phyloP scores from a whole-genome alignment of 2,329 filamentous ascomycete genomes.

The Paraphaeosphaeria sporulosa region DNA sequence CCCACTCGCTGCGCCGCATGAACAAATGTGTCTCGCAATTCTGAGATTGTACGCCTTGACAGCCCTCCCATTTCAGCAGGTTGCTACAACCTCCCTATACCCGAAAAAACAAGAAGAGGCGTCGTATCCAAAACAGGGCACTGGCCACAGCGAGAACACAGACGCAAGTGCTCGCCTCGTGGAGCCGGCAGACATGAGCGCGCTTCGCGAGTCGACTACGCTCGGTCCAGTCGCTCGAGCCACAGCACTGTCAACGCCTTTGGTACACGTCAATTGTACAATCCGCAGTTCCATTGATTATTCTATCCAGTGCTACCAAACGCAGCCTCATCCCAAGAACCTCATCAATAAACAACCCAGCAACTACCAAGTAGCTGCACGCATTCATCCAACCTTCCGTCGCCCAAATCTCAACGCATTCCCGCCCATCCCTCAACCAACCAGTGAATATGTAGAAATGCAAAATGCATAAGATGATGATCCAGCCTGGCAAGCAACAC shows the following conservation, averaged over 20 bases:
- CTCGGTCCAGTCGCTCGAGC: no score
- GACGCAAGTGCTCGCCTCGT: neutral
- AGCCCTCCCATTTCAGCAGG: neutral
- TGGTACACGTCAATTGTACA: neutral
- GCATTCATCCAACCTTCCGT: neutral
- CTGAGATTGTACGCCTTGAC: neutral
- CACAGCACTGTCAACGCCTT: no score
- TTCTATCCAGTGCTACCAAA: neutral
- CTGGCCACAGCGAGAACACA: neutral
- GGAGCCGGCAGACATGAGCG: no score
- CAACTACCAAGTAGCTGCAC: neutral
- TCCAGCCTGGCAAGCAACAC: neutral
- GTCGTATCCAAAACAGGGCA: neutral
- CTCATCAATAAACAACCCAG: neutral
- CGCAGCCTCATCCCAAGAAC: neutral
- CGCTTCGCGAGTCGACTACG: no score
- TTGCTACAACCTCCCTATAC: neutral
- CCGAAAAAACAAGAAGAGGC: neutral
- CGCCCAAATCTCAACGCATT: neutral
- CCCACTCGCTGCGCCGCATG: neutral
- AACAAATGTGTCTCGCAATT: neutral
- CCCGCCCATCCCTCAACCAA: neutral
- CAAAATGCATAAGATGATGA: conserved; percentile 6
- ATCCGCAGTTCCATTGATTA: neutral
- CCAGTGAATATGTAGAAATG: conserved; percentile 25